Percentiles rank a stretch among this genome's conserved stretches.
These are phyloP conservation scores for Calcarisporium arbuscula DNA, from an alignment of 2,329 filamentous ascomycete species.

Conservation along the genomic window DNA sequence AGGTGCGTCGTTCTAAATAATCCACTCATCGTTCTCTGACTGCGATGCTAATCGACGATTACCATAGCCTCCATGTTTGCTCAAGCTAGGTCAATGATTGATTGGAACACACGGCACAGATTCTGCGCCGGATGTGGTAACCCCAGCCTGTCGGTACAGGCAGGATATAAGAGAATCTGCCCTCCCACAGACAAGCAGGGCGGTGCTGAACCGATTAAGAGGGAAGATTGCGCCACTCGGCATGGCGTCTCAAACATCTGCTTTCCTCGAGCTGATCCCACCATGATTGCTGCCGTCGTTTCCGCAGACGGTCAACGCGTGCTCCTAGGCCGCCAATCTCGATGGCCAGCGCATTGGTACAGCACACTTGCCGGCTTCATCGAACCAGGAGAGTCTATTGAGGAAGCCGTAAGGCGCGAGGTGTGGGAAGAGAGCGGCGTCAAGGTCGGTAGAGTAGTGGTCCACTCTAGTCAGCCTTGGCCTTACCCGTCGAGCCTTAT, in stretches of 20 bases:
- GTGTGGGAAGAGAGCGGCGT: slow-evolving; percentile 85
- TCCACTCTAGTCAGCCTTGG: slow-evolving; percentile 84
- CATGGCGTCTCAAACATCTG: slow-evolving; percentile 82
- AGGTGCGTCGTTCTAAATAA: slow-evolving; percentile 37
- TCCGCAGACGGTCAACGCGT: slow-evolving; percentile 71
- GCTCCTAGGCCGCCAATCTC: slow-evolving; percentile 77
- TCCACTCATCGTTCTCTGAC: not conserved
- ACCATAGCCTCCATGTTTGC: slow-evolving; percentile 76
- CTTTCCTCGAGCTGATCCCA: slow-evolving; percentile 90
- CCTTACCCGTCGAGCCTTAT: slow-evolving; percentile 80
- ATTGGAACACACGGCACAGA: slow-evolving; percentile 91
- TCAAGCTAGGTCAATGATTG: slow-evolving; percentile 77
- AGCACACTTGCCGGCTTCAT: slow-evolving; percentile 83
- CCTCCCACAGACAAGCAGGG: slow-evolving; percentile 60
- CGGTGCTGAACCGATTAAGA: slow-evolving; percentile 36
- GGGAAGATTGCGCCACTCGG: slow-evolving; percentile 71
- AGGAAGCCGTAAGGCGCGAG: slow-evolving; percentile 77
- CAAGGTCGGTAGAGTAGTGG: slow-evolving; percentile 65
- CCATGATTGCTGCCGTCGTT: slow-evolving; percentile 90
- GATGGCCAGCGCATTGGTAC: slow-evolving; percentile 82
- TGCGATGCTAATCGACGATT: not conserved
- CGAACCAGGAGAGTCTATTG: slow-evolving; percentile 77
- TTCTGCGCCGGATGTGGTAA: slow-evolving; percentile 89
- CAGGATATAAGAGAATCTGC: slow-evolving; percentile 74
- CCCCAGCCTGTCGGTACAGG: slow-evolving; percentile 71